Percentiles rank a stretch among this genome's conserved stretches.
Evolutionary conservation across 495 filamentous ascomycete genomes (phyloP).

Genomic region (Penicillium desertorum): DNA sequence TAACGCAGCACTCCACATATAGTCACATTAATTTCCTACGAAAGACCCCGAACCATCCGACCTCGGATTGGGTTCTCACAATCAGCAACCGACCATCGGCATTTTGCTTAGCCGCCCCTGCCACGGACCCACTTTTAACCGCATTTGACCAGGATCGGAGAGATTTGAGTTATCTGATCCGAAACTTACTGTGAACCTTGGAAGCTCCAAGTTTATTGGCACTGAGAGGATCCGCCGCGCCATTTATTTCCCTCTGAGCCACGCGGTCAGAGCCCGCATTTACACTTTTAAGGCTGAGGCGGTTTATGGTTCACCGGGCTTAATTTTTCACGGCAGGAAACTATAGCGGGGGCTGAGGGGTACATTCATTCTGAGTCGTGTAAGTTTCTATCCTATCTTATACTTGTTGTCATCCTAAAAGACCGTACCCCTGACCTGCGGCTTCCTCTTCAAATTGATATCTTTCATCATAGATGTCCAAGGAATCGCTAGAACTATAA

Average conservation of each 20-base stretch:
- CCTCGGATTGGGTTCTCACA: neutral
- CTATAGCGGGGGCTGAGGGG: too few relatives aligned
- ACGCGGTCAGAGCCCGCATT: neutral
- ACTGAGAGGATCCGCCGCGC: neutral
- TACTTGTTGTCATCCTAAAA: constrained; percentile 4
- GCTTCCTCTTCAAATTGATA: constrained; percentile 51
- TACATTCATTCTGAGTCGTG: too few relatives aligned
- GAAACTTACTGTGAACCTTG: neutral
- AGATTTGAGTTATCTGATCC: constrained; percentile 5
- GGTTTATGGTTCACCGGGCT: too few relatives aligned
- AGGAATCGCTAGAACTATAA: constrained; percentile 45
- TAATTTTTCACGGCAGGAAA: too few relatives aligned
- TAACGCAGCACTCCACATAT: neutral
- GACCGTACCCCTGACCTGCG: constrained; percentile 26
- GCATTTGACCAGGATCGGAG: neutral
- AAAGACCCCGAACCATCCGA: neutral
- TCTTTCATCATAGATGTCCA: constrained; percentile 50
- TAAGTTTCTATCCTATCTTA: too few relatives aligned
- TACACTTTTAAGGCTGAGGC: too few relatives aligned
- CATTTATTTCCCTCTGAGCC: neutral
- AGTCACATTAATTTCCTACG: neutral
- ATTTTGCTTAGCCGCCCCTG: constrained; percentile 4
- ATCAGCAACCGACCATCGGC: constrained; percentile 5
- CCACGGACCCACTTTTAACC: neutral
- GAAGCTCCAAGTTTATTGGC: neutral